Evolutionary conservation across 371 early-diverging fungal species (phyloP), one percentile per base, ranked within the genome.

Genomic region (Mucor lusitanicus): DNA sequence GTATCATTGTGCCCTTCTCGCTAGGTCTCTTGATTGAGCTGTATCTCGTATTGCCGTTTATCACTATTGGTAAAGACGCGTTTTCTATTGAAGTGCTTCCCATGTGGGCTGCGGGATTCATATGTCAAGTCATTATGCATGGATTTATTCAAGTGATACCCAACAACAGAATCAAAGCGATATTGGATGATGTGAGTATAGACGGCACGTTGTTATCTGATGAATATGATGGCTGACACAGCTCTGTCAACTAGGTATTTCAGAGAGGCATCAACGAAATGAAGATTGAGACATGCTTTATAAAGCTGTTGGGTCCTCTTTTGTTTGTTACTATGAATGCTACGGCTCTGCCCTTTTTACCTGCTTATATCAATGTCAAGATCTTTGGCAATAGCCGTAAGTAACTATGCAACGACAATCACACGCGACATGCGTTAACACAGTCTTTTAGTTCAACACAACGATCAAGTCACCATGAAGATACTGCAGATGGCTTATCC

Each of bases 1-100:
- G 84, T 3, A 11, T 87, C 0, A 17, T 82, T 7, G 25, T 86
- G 8, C 89, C 89, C 1, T 56, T 83, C 7, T 48, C 72, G 3
- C 57, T 87, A 15, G 87, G 87, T 3, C 56, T 82, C 28, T 30
- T 84, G 30, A 64, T 79, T 30, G 85, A 89, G 48, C 65, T 89
- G 13, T 87, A 86, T 59, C 21, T 85, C 21, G 65, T 83, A 39
- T 50, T 84, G 19, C 87, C 89, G 2, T 63, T 82, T 50, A 67
- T 71, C 9, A 55, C 70, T 32, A 44, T 76, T 6, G 67, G 64
- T 54, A 33, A 67, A 13, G 65, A 75, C 0, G 40, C 71, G 1
- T 68, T 72, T 15, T 68, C 67, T 0, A 64, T 88, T 9, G 71
- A 80, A 42, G 58, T 79, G 48, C 37, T 77, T 7, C 64, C 80